A percentile compares a stretch with the other conserved stretches of the same genome.
Evolutionary conservation across 1,284 basidiomycete species (phyloP).

Genomic region (Porodaedalea pini): DNA sequence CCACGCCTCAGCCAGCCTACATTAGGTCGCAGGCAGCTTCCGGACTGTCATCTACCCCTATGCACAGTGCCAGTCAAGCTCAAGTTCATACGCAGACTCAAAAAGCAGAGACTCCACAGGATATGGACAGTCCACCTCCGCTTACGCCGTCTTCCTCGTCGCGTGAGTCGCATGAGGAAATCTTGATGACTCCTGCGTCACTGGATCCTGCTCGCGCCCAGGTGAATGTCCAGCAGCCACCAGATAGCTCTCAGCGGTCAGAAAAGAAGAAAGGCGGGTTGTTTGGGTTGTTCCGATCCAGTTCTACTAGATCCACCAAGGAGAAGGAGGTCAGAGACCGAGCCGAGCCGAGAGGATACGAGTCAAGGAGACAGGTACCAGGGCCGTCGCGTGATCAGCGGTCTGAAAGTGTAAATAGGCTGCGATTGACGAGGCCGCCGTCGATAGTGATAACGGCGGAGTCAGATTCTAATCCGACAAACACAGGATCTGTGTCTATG

Average conservation of each 20-base stretch:
- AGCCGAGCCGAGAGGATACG: conserved; percentile 19
- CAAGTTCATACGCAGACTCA: neutral
- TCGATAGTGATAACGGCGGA: conserved; percentile 1
- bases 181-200: conserved; percentile 22
- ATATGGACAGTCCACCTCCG: conserved; percentile 14
- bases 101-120: neutral
- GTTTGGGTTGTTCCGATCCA: conserved; percentile 37
- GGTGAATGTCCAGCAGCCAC: neutral
- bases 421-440: conserved; percentile 5
- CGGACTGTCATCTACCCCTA: neutral
- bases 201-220: conserved; percentile 4
- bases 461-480: neutral
- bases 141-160: conserved; percentile 19
- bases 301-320: conserved; percentile 32
- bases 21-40: neutral
- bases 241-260: conserved; percentile 1
- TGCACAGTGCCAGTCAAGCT: neutral
- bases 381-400: conserved; percentile 25
- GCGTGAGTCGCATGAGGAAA: conserved; percentile 17
- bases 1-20: neutral
- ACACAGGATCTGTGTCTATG: neutral
- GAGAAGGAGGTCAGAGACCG: conserved; percentile 23
- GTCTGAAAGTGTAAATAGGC: conserved; percentile 1
- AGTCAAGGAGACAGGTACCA: conserved; percentile 24
- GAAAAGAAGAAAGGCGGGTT: conserved; percentile 34